These are phyloP conservation scores for Sphaerulina vaccinii DNA, from an alignment of 2,329 filamentous ascomycete species.

Conservation along the genomic window DNA sequence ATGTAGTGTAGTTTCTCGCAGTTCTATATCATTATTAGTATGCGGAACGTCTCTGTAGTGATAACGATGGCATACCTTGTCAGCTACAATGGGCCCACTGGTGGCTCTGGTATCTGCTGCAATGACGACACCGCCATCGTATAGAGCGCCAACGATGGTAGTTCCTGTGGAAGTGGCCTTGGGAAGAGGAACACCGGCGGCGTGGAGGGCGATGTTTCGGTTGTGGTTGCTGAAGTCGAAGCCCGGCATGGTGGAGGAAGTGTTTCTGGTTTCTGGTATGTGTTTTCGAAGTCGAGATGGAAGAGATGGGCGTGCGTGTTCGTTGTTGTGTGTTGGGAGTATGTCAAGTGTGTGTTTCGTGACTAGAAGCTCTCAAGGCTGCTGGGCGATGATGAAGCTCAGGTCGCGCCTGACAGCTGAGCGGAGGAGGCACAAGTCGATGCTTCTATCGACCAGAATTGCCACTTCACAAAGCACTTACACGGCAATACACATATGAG, in stretches of 20 bases:
- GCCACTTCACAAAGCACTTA: no score
- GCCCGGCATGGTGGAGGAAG: conserved; percentile 68
- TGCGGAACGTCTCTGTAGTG: conserved; percentile 1
- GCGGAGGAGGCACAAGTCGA: conserved; percentile 11
- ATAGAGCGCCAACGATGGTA: conserved; percentile 97
- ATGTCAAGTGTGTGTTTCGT: background rate
- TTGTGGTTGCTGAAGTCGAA: conserved; percentile 99
- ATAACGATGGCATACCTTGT: conserved; percentile 64
- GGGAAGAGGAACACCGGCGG: conserved; percentile 87
- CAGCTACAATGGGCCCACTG: conserved; percentile 94
- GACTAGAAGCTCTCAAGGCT: conserved; percentile 7
- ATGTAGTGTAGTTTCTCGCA: conserved; percentile 99
- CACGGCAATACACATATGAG: no score
- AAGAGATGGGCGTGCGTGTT: conserved; percentile 1
- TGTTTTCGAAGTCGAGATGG: conserved; percentile 6
- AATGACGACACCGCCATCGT: conserved; percentile 95
- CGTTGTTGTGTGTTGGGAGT: background rate
- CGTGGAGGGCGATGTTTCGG: conserved; percentile 94
- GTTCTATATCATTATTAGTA: conserved; percentile 57
- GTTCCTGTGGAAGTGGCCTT: conserved; percentile 99
- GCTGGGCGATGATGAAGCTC: conserved; percentile 22
- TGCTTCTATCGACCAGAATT: no score
- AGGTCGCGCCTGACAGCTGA: conserved; percentile 11
- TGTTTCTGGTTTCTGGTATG: background rate
- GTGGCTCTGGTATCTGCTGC: conserved; percentile 97